Evolutionary conservation across 2,329 filamentous ascomycete species (phyloP).

Genomic region (Alternaria dauci): DNA sequence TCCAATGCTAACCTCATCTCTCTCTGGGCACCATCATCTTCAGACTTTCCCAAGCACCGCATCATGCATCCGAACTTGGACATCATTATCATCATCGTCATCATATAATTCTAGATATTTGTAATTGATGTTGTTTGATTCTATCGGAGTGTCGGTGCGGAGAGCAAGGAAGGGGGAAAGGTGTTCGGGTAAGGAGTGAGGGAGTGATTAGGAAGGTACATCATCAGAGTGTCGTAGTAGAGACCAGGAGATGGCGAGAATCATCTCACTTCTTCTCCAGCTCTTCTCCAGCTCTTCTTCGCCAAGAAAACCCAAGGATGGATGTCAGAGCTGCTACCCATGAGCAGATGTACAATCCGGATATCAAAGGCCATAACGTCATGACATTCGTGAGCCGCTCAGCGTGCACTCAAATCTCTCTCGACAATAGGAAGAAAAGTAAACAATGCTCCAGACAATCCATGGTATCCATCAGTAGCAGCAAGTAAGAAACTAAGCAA

Average conservation of each 20-base stretch:
- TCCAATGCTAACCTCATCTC: constrained; percentile 4
- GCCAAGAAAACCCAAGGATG: constrained; percentile 27
- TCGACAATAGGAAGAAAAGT: constrained; percentile 40
- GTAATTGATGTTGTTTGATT: constrained; percentile 22
- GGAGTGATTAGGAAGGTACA: constrained; percentile 29
- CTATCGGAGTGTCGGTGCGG: constrained; percentile 19
- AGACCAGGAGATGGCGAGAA: constrained; percentile 20
- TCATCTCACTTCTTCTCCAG: constrained; percentile 18
- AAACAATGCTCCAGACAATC: constrained; percentile 40
- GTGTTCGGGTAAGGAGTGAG: constrained; percentile 21
- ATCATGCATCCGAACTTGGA: background rate
- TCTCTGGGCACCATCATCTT: background rate
- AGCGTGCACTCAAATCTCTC: constrained; percentile 45
- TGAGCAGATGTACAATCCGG: constrained; percentile 47
- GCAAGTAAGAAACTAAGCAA: constrained; percentile 44
- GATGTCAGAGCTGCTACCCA: constrained; percentile 41
- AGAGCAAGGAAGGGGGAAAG: constrained; percentile 19
- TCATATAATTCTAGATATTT: constrained; percentile 6
- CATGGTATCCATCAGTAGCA: constrained; percentile 47
- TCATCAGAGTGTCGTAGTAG: constrained; percentile 14
- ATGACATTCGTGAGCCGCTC: constrained; percentile 54
- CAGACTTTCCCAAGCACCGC: background rate
- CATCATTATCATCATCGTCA: background rate
- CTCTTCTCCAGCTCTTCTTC: constrained; percentile 23
- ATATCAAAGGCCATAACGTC: constrained; percentile 54